Evolutionary conservation across 768 basidiomycete species (phyloP).

Genomic region (Fibroporia radiculosa): DNA sequence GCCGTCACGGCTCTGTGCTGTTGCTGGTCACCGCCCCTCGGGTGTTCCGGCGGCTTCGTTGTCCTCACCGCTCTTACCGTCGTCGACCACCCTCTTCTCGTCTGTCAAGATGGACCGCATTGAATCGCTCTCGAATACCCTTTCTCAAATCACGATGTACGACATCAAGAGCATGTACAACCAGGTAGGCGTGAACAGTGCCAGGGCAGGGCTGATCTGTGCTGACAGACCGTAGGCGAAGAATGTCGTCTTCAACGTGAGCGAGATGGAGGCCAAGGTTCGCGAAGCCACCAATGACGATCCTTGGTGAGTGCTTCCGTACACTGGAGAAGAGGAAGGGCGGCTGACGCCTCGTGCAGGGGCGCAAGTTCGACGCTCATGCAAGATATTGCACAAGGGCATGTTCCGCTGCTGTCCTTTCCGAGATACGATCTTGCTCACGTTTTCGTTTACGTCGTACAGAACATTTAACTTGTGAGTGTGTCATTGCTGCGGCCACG

Average conservation of each 20-base stretch:
- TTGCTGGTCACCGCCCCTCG: too few species aligned
- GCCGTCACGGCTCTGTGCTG: too few species aligned
- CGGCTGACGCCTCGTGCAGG: conserved; percentile 37
- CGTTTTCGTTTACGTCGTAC: conserved; percentile 1
- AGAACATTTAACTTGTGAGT: conserved; percentile 98
- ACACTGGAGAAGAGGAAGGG: background rate
- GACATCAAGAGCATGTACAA: conserved; percentile 94
- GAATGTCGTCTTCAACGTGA: conserved; percentile 93
- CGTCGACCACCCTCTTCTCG: conserved; percentile 11
- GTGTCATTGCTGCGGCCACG: background rate
- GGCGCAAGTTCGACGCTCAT: conserved; percentile 96
- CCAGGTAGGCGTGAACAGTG: conserved; percentile 46
- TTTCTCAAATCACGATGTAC: conserved; percentile 84
- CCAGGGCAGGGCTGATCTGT: background rate
- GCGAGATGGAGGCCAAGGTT: conserved; percentile 96
- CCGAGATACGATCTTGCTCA: background rate
- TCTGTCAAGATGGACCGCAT: conserved; percentile 71
- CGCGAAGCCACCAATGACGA: conserved; percentile 97
- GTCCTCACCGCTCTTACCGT: background rate
- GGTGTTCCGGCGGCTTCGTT: too few species aligned
- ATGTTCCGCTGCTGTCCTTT: conserved; percentile 24
- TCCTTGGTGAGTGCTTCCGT: conserved; percentile 58
- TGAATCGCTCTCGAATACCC: conserved; percentile 62
- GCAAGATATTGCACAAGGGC: conserved; percentile 99
- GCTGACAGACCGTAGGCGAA: conserved; percentile 54